Conservation (phyloP, 2,329 filamentous ascomycete species). For the Fusarium sororula region DNA sequence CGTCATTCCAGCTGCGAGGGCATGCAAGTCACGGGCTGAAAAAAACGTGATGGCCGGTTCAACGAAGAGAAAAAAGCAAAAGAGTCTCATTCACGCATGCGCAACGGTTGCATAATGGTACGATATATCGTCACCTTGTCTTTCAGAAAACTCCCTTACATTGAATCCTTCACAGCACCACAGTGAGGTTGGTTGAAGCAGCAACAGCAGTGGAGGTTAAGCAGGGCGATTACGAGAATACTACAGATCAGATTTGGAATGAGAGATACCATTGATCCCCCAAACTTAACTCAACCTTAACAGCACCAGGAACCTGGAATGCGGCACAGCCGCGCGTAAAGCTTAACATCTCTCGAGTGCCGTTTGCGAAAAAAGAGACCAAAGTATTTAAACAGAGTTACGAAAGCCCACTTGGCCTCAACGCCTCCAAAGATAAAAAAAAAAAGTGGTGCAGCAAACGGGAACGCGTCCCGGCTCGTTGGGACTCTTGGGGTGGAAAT, state of each 20-base stretch:
- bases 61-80: background rate
- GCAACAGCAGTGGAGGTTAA: background rate
- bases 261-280: background rate
- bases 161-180: background rate
- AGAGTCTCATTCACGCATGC: background rate
- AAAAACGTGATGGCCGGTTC: slow-evolving; percentile 16
- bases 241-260: slow-evolving; percentile 6
- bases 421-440: slow-evolving; percentile 8
- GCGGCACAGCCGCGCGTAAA: background rate
- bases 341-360: background rate
- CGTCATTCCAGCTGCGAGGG: slow-evolving; percentile 18
- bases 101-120: background rate
- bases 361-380: slow-evolving; percentile 3
- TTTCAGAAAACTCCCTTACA: slow-evolving; percentile 16
- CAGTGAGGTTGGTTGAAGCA: background rate
- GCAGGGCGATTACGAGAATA: slow-evolving; percentile 10
- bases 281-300: background rate
- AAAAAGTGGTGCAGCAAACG: slow-evolving; percentile 5
- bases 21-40: slow-evolving; percentile 31
- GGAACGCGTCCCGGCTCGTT: slow-evolving; percentile 15
- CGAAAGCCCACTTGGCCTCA: background rate
- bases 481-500: slow-evolving; percentile 1
- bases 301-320: slow-evolving; percentile 7
- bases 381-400: background rate
- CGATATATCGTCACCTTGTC: background rate